These are phyloP conservation scores for Leccinum boreale DNA, from an alignment of 768 basidiomycete species.

Conservation along the genomic window DNA sequence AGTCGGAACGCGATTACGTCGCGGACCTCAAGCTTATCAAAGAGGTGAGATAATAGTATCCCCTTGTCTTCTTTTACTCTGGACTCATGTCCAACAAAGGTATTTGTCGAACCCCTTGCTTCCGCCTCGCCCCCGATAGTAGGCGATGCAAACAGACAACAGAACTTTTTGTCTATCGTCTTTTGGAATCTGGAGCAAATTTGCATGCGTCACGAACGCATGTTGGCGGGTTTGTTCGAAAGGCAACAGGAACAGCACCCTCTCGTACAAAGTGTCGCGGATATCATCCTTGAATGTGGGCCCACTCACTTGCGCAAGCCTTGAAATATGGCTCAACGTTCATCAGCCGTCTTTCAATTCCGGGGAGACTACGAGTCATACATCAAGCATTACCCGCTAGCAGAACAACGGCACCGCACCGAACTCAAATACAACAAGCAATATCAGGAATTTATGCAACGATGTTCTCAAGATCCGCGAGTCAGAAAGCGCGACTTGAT, in stretches of 20 bases:
- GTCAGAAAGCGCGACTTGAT: conserved; percentile 73
- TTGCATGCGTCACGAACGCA: conserved; percentile 57
- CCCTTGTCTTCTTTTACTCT: neutral
- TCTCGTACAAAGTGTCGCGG: conserved; percentile 75
- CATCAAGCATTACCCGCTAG: conserved; percentile 85
- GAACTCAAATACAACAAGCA: conserved; percentile 66
- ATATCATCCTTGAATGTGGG: conserved; percentile 80
- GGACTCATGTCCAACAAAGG: conserved; percentile 36
- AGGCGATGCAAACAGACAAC: conserved; percentile 43
- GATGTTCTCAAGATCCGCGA: conserved; percentile 59
- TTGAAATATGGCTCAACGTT: conserved; percentile 17
- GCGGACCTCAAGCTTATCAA: conserved; percentile 69
- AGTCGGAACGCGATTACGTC: conserved; percentile 87
- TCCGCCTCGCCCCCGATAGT: conserved; percentile 66
- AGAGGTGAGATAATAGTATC: conserved; percentile 48
- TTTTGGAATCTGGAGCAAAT: conserved; percentile 82
- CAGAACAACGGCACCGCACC: conserved; percentile 76
- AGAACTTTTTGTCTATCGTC: conserved; percentile 72
- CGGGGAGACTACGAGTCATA: conserved; percentile 72
- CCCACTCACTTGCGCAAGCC: conserved; percentile 6
- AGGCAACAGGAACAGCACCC: conserved; percentile 87
- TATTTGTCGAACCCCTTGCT: conserved; percentile 69
- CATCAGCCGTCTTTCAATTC: conserved; percentile 40
- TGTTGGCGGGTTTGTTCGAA: conserved; percentile 70
- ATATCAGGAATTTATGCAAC: conserved; percentile 67